Conservation (phyloP, 163 green algal genomes). For the Chloromonas sp. region DNA sequence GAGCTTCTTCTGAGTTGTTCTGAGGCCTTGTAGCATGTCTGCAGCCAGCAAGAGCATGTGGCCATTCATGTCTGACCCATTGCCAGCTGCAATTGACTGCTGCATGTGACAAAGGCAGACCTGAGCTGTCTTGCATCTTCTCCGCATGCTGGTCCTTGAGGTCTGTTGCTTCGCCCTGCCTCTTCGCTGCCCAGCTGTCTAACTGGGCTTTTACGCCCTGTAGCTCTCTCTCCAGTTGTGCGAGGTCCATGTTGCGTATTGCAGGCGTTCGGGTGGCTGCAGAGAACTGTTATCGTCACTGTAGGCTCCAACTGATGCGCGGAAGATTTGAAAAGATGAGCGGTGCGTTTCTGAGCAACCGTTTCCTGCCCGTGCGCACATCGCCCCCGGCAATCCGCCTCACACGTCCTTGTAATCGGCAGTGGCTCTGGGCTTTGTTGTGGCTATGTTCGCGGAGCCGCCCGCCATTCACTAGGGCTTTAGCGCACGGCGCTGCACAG, state of each 20-base stretch:
- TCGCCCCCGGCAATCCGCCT: neutral
- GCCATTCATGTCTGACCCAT: neutral
- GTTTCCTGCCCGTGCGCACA: neutral
- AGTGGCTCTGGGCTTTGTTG: no score
- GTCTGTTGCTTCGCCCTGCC: neutral
- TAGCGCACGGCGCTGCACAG: neutral
- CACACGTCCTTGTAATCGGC: no score
- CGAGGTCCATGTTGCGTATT: constrained; percentile 15
- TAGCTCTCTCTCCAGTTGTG: constrained; percentile 25
- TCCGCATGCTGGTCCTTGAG: constrained; percentile 18
- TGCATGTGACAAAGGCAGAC: neutral
- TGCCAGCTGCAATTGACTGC: neutral
- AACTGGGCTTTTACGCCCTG: constrained; percentile 1
- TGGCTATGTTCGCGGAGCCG: neutral
- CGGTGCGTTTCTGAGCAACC: neutral
- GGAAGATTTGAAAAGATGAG: neutral
- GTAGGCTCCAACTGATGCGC: neutral
- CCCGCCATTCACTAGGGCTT: neutral
- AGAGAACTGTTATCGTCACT: neutral
- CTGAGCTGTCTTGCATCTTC: constrained; percentile 9
- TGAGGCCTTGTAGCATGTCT: constrained; percentile 24
- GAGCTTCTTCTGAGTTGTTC: constrained; percentile 10
- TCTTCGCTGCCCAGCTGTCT: constrained; percentile 12
- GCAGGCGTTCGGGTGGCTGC: neutral
- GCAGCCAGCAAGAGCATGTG: neutral